A percentile compares a stretch with the other conserved stretches of the same genome.
Evolutionary conservation across 1,139 yeast species (phyloP).

Genomic region (Keqinozyma sinolaborantium): DNA sequence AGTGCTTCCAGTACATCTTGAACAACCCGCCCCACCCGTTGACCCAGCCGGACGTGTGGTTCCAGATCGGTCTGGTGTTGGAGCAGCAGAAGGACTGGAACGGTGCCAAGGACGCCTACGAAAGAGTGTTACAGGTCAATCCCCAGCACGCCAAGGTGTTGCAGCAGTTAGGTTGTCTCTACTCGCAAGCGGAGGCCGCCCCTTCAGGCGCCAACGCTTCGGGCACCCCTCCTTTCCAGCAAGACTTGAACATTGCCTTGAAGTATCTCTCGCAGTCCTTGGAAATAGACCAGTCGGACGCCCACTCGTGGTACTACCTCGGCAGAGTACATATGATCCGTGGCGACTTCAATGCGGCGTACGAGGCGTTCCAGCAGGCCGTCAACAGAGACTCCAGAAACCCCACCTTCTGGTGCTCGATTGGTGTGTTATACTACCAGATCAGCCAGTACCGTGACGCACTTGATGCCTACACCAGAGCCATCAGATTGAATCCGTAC

Average conservation of each 20-base stretch:
- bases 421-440: slow-evolving; percentile 94
- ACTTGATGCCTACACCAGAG: slow-evolving; percentile 94
- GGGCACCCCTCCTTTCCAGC: slow-evolving; percentile 35
- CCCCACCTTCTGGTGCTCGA: slow-evolving; percentile 98
- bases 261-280: slow-evolving; percentile 79
- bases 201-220: slow-evolving; percentile 13
- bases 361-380: slow-evolving; percentile 98
- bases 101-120: slow-evolving; percentile 93
- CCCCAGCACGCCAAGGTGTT: slow-evolving; percentile 94
- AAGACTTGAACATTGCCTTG: slow-evolving; percentile 81
- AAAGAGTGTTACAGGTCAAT: slow-evolving; percentile 81
- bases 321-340: slow-evolving; percentile 97
- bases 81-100: slow-evolving; percentile 92
- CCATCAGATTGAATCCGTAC: slow-evolving; percentile 91
- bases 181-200: slow-evolving; percentile 67
- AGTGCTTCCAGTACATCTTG: slow-evolving; percentile 89
- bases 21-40: slow-evolving; percentile 92
- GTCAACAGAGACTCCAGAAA: slow-evolving; percentile 94
- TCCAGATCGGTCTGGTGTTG: slow-evolving; percentile 92
- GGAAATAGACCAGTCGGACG: slow-evolving; percentile 86
- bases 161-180: slow-evolving; percentile 93
- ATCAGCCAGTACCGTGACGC: slow-evolving; percentile 96
- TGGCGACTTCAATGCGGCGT: slow-evolving; percentile 92
- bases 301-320: slow-evolving; percentile 94
- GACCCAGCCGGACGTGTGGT: slow-evolving; percentile 97